A percentile compares a stretch with the other conserved stretches of the same genome.
phyloP scores from a whole-genome alignment of 1,284 basidiomycete genomes.

The Pyrrhoderma noxium region DNA sequence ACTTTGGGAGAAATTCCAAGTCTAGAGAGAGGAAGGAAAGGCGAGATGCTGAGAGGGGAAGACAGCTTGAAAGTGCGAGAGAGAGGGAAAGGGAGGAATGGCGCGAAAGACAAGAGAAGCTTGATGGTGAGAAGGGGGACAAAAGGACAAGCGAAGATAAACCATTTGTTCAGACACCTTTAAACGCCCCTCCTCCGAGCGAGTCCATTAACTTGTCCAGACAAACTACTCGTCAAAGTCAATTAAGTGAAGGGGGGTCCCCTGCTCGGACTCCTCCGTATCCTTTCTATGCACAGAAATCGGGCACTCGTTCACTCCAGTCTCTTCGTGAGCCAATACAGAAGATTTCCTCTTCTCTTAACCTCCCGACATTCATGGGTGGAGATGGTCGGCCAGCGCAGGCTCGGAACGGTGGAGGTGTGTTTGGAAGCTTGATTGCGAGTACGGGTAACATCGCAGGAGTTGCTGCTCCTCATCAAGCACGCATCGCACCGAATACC shows the following conservation, averaged over 20 bases:
- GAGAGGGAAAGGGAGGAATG: conserved; percentile 2
- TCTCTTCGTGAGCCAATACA: neutral
- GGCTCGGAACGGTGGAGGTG: conserved; percentile 53
- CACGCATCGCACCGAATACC: conserved; percentile 57
- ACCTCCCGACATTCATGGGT: conserved; percentile 16
- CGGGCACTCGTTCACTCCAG: neutral
- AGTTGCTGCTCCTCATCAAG: conserved; percentile 47
- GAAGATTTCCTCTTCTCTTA: conserved; percentile 13
- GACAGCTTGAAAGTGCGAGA: conserved; percentile 1
- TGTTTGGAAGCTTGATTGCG: conserved; percentile 68
- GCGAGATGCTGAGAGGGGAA: neutral
- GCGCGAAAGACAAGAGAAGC: neutral
- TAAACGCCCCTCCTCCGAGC: neutral
- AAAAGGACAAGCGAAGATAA: neutral
- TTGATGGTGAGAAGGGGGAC: neutral
- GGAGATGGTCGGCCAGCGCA: conserved; percentile 34
- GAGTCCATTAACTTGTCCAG: too few species aligned
- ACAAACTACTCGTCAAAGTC: too few species aligned
- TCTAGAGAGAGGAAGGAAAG: conserved; percentile 1
- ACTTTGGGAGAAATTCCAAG: neutral
- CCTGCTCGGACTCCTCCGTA: neutral
- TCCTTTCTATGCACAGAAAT: conserved; percentile 4
- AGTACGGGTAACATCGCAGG: conserved; percentile 61
- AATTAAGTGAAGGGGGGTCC: neutral
- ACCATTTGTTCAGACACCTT: neutral